Percentiles rank a stretch among this genome's conserved stretches.
These are phyloP conservation scores for Cryptosporidium tyzzeri DNA, from an alignment of 169 alveolate genomes.

Conservation along the genomic window DNA sequence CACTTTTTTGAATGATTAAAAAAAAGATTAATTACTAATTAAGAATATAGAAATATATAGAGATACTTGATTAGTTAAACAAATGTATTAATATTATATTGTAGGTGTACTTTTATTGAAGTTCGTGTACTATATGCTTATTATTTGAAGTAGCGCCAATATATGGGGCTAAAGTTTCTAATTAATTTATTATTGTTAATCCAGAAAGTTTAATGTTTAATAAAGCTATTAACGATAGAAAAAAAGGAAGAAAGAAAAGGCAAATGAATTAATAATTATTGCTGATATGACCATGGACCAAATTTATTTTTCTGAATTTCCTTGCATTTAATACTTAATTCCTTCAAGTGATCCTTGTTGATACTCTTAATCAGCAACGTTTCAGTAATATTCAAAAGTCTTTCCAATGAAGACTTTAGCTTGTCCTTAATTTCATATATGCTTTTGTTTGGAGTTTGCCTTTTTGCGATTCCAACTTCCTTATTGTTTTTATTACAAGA, in stretches of 20 bases:
- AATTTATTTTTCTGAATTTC: conserved; percentile 45
- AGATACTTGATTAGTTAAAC: background rate
- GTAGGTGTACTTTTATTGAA: too few relatives aligned
- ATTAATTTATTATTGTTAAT: too few relatives aligned
- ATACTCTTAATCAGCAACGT: conserved; percentile 1
- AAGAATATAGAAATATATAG: too few relatives aligned
- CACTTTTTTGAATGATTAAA: too few relatives aligned
- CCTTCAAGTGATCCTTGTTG: conserved; percentile 35
- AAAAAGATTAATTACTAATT: too few relatives aligned
- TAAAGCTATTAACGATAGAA: too few relatives aligned
- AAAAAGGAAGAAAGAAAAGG: too few relatives aligned
- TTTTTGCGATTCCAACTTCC: background rate
- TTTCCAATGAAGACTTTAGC: conserved; percentile 3
- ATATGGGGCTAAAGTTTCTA: background rate
- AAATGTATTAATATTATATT: too few relatives aligned
- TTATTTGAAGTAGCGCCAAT: background rate
- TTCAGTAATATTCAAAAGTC: conserved; percentile 8
- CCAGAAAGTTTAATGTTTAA: background rate
- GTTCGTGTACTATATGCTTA: background rate
- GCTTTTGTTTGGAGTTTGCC: background rate
- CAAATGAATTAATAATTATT: background rate
- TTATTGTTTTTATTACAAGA: background rate
- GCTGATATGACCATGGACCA: conserved; percentile 73
- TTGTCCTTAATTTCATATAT: conserved; percentile 12
- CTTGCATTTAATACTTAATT: conserved; percentile 1